Percentiles rank a stretch among this genome's conserved stretches.
Conservation (phyloP, 2,329 filamentous ascomycete species). For the Fusarium sp. region DNA sequence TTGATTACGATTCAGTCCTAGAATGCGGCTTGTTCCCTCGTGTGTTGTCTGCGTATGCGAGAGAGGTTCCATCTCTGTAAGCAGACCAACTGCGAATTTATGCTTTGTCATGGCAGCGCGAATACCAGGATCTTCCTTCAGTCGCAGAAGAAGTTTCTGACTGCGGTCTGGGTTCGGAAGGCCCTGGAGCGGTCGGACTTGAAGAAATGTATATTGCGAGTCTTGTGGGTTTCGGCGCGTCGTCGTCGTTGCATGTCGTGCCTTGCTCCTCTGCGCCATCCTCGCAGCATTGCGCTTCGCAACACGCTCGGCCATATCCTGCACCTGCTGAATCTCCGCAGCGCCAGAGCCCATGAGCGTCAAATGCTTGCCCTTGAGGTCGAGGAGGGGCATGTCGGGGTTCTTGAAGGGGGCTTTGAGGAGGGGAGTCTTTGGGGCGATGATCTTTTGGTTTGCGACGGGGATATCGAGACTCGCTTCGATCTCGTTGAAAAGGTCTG, state of each 20-base stretch:
- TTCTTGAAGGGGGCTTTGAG: conserved; percentile 72
- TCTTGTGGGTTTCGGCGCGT: conserved; percentile 56
- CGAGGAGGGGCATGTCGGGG: conserved; percentile 57
- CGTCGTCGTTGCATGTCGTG: conserved; percentile 23
- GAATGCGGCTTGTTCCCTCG: conserved; percentile 76
- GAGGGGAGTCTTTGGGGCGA: conserved; percentile 71
- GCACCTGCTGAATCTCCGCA: conserved; percentile 66
- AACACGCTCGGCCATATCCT: conserved; percentile 58
- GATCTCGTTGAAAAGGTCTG: conserved; percentile 69
- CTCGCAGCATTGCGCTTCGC: conserved; percentile 58
- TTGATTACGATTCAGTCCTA: conserved; percentile 87
- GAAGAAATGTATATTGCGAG: conserved; percentile 80
- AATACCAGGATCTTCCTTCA: conserved; percentile 87
- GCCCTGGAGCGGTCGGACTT: conserved; percentile 77
- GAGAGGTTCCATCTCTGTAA: conserved; percentile 95
- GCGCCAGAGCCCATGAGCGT: conserved; percentile 71
- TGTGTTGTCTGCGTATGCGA: conserved; percentile 77
- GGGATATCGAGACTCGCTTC: conserved; percentile 67
- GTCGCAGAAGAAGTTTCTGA: conserved; percentile 74
- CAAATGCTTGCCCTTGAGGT: conserved; percentile 66
- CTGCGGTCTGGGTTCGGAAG: conserved; percentile 80
- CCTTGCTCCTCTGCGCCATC: conserved; percentile 44
- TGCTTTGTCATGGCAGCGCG: conserved; percentile 84
- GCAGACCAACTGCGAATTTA: conserved; percentile 81
- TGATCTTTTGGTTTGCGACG: conserved; percentile 71